These are phyloP conservation scores for Gypsophila paniculata DNA, from an alignment of 179 eudicot genomes.

Conservation along the genomic window DNA sequence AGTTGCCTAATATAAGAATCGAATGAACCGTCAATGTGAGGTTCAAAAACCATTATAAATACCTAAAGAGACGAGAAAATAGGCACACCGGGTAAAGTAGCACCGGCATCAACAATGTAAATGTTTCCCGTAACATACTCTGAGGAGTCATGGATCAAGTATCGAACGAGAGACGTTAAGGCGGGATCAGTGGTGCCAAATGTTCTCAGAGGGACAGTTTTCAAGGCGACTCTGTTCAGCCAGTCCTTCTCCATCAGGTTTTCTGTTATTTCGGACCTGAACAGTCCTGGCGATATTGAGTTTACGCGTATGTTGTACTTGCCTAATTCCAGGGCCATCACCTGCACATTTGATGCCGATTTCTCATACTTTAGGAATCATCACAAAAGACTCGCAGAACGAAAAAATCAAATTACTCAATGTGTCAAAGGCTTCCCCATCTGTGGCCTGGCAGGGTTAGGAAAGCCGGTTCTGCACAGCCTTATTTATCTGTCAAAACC, in stretches of 20 bases:
- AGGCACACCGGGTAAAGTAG: conserved; percentile 58
- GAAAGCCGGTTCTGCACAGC: too few species aligned
- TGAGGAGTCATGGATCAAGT: conserved; percentile 57
- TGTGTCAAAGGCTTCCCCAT: too few species aligned
- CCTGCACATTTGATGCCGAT: conserved; percentile 23
- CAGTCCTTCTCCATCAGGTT: conserved; percentile 46
- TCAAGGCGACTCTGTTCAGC: conserved; percentile 38
- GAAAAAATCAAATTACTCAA: too few species aligned
- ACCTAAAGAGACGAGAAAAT: conserved; percentile 63
- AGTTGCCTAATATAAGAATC: not conserved
- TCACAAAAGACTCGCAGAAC: too few species aligned
- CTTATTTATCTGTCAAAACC: too few species aligned
- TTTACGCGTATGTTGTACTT: conserved; percentile 51
- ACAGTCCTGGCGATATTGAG: conserved; percentile 61
- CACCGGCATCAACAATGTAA: conserved; percentile 61
- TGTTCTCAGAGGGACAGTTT: conserved; percentile 38
- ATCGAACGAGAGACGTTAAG: conserved; percentile 54
- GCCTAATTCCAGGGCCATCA: conserved; percentile 67
- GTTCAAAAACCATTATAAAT: not conserved
- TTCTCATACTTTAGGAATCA: not conserved
- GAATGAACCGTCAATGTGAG: not conserved
- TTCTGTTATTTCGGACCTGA: conserved; percentile 55
- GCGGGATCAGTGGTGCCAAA: conserved; percentile 56
- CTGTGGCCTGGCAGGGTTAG: too few species aligned
- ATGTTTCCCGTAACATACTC: conserved; percentile 59